phyloP scores from a whole-genome alignment of 192 early-diverging fungal species.

The Gaertneriomyces sp. region DNA sequence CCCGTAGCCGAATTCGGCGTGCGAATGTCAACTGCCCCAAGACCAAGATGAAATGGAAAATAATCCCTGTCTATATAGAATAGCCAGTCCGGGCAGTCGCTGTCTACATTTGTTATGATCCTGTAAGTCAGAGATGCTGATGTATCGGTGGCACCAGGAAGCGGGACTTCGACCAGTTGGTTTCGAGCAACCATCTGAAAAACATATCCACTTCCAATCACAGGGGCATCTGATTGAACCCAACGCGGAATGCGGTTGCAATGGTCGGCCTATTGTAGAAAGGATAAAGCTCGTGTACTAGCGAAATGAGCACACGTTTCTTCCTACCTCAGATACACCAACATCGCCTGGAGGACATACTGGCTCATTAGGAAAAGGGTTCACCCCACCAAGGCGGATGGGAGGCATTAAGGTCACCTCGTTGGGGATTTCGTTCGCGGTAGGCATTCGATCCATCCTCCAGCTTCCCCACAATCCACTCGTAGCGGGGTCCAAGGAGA shows the following conservation, averaged over 20 bases:
- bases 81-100: too few species aligned
- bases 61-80: too few species aligned
- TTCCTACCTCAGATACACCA: background rate
- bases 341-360: conserved; percentile 1
- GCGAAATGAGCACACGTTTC: too few species aligned
- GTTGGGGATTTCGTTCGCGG: background rate
- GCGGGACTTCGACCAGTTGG: too few species aligned
- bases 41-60: too few species aligned
- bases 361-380: background rate
- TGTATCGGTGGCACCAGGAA: background rate
- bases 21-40: too few species aligned
- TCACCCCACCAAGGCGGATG: background rate
- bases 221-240: background rate
- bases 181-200: too few species aligned
- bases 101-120: too few species aligned
- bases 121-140: background rate
- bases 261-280: background rate
- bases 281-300: background rate
- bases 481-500: background rate
- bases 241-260: background rate
- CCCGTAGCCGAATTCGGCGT: too few species aligned
- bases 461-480: background rate
- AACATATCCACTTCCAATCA: background rate
- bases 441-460: background rate
- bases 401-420: background rate